Evolutionary conservation across 2,329 filamentous ascomycete genomes (phyloP).

Genomic region (Cladophialophora yegresii): DNA sequence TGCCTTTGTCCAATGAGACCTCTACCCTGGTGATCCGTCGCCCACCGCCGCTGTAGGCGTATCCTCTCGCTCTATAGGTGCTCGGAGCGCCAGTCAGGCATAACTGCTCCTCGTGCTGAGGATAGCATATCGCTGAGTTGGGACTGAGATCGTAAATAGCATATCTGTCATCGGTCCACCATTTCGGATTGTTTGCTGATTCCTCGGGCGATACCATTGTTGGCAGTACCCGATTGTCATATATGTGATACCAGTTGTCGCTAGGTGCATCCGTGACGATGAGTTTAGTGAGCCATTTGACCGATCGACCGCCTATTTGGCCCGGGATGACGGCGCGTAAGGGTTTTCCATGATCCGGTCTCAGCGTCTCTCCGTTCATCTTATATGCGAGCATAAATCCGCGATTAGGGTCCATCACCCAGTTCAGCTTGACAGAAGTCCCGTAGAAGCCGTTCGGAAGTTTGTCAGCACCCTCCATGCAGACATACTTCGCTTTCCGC

Average conservation of each 20-base stretch:
- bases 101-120: conserved; percentile 73
- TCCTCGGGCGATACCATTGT: conserved; percentile 83
- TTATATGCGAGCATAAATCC: conserved; percentile 85
- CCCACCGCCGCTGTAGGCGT: conserved; percentile 88
- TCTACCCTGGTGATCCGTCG: conserved; percentile 79
- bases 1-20: conserved; percentile 78
- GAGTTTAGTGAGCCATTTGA: conserved; percentile 87
- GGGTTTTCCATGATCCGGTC: conserved; percentile 83
- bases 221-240: conserved; percentile 86
- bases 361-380: conserved; percentile 83
- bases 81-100: conserved; percentile 51
- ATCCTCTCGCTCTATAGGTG: conserved; percentile 71
- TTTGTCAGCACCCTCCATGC: conserved; percentile 87
- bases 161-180: conserved; percentile 87
- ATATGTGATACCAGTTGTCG: conserved; percentile 94
- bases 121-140: conserved; percentile 79
- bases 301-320: conserved; percentile 86
- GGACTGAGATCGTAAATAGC: conserved; percentile 90
- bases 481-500: conserved; percentile 75
- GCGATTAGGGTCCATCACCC: conserved; percentile 78
- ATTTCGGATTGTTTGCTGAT: conserved; percentile 69
- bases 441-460: conserved; percentile 87
- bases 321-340: conserved; percentile 81
- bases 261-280: conserved; percentile 77
- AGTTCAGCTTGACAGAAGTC: conserved; percentile 83